phyloP scores from a whole-genome alignment of 441 rosid species.

The Eruca vesicaria region DNA sequence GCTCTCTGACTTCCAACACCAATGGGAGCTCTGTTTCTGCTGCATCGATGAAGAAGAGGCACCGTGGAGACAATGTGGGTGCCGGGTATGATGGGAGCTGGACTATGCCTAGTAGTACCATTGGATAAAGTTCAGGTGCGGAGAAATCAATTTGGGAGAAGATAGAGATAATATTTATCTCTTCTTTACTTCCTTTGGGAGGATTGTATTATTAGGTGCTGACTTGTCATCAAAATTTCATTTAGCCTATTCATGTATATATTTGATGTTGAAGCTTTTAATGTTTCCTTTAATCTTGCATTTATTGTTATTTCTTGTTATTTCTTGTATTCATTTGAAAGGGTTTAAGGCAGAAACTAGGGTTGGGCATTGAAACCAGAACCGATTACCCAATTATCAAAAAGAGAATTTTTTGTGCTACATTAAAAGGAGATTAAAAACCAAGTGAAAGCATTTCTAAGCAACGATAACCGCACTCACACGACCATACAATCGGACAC shows the following conservation, averaged over 20 bases:
- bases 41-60: conserved; percentile 66
- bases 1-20: conserved; percentile 67
- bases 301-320: conserved; percentile 6
- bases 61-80: conserved; percentile 54
- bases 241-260: conserved; percentile 17
- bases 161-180: background rate
- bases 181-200: conserved; percentile 28
- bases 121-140: conserved; percentile 20
- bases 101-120: conserved; percentile 55
- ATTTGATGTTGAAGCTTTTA: conserved; percentile 18
- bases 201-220: conserved; percentile 27
- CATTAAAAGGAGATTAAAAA: too few species aligned
- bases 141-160: conserved; percentile 6
- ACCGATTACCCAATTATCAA: too few species aligned
- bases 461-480: too few species aligned
- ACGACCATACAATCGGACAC: too few species aligned
- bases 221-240: conserved; percentile 9
- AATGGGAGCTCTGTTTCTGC: conserved; percentile 55
- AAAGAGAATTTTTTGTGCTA: too few species aligned
- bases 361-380: too few species aligned
- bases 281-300: background rate
- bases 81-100: conserved; percentile 70
- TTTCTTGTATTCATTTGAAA: background rate
- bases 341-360: background rate
- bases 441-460: too few species aligned